phyloP scores from a whole-genome alignment of 2,329 filamentous ascomycete species.

The Pseudophaeomoniella oleicola region DNA sequence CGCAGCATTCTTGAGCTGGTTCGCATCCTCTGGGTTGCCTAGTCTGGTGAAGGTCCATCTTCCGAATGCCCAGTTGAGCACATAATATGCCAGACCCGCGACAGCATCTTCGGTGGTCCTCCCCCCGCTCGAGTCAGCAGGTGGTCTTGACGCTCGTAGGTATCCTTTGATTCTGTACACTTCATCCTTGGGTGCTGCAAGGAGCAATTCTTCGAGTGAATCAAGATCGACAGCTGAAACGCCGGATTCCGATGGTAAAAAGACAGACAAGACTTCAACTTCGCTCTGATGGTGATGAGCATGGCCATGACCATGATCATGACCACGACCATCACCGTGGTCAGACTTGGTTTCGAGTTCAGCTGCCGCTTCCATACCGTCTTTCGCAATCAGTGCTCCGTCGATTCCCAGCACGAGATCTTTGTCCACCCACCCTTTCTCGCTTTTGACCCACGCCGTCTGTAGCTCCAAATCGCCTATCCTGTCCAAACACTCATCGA shows the following conservation, averaged over 20 bases:
- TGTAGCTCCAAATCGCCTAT: slow-evolving; percentile 71
- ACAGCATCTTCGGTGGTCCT: slow-evolving; percentile 17
- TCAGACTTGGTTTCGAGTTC: slow-evolving; percentile 14
- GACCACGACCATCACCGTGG: too few relatives aligned
- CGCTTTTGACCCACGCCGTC: slow-evolving; percentile 70
- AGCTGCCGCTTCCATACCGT: slow-evolving; percentile 18
- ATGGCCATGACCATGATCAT: slow-evolving; percentile 19
- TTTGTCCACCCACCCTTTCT: slow-evolving; percentile 62
- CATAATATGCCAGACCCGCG: slow-evolving; percentile 46
- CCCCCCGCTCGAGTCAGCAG: slow-evolving; percentile 33
- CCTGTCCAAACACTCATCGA: slow-evolving; percentile 65
- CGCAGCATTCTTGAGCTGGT: slow-evolving; percentile 16
- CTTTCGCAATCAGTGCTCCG: slow-evolving; percentile 45
- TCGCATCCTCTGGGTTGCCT: slow-evolving; percentile 15
- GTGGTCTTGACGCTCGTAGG: slow-evolving; percentile 26
- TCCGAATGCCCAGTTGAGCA: slow-evolving; percentile 96
- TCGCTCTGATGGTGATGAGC: slow-evolving; percentile 56
- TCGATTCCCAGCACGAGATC: slow-evolving; percentile 80
- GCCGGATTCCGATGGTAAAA: slow-evolving; percentile 35
- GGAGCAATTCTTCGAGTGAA: slow-evolving; percentile 47
- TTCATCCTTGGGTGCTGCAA: slow-evolving; percentile 78
- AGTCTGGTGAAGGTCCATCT: slow-evolving; percentile 78
- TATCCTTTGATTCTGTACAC: slow-evolving; percentile 86
- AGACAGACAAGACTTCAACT: slow-evolving; percentile 82
- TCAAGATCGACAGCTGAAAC: slow-evolving; percentile 39